phyloP scores from a whole-genome alignment of 2,329 filamentous ascomycete species.

The Sclerotinia nivalis region DNA sequence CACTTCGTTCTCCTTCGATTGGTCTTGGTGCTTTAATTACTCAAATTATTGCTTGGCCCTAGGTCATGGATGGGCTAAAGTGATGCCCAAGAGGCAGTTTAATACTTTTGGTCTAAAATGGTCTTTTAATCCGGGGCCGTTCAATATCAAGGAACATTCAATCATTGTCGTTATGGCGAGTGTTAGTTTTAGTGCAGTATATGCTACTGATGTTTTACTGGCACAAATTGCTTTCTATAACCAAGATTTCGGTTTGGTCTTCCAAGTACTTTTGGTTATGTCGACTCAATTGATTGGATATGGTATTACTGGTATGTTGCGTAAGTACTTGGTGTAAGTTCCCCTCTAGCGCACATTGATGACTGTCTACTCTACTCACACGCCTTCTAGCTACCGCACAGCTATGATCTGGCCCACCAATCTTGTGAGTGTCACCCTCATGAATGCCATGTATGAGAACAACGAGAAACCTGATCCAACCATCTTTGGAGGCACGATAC shows the following conservation, averaged over 20 bases:
- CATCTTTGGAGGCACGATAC: slow-evolving; percentile 48
- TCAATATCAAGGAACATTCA: slow-evolving; percentile 70
- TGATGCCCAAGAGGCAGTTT: slow-evolving; percentile 34
- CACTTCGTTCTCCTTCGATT: slow-evolving; percentile 31
- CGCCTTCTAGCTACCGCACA: slow-evolving; percentile 47
- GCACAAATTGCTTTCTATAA: slow-evolving; percentile 72
- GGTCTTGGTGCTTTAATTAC: slow-evolving; percentile 45
- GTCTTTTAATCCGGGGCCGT: slow-evolving; percentile 66
- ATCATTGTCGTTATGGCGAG: slow-evolving; percentile 63
- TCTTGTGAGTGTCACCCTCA: slow-evolving; percentile 53
- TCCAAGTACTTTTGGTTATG: slow-evolving; percentile 60
- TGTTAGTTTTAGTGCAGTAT: slow-evolving; percentile 51
- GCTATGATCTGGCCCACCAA: slow-evolving; percentile 67
- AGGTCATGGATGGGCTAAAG: slow-evolving; percentile 56
- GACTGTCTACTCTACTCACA: slow-evolving; percentile 20
- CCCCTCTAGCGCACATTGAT: background rate
- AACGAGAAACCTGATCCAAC: slow-evolving; percentile 50
- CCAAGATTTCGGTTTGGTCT: slow-evolving; percentile 63
- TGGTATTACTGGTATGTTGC: slow-evolving; percentile 59
- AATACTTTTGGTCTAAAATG: slow-evolving; percentile 55
- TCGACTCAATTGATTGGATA: slow-evolving; percentile 65
- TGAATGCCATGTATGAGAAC: slow-evolving; percentile 62
- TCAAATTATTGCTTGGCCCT: slow-evolving; percentile 43
- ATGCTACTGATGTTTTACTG: slow-evolving; percentile 67
- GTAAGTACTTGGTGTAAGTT: slow-evolving; percentile 59